Evolutionary conservation across 2,329 filamentous ascomycete genomes (phyloP).

Genomic region (Cladosporium halotolerans): DNA sequence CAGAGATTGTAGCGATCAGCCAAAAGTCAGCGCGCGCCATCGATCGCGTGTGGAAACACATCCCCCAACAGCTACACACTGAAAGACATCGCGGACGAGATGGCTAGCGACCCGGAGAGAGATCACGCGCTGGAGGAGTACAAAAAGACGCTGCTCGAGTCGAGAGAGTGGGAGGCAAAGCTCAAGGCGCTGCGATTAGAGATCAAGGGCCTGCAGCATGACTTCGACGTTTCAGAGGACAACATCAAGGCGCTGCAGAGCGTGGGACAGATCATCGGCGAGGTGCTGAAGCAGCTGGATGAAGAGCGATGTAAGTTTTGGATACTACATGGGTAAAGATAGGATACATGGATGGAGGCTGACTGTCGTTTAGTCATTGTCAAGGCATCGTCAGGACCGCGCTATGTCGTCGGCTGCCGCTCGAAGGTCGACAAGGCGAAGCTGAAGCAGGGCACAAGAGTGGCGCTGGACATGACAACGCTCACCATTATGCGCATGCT

Average conservation of each 20-base stretch:
- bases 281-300: constrained; percentile 97
- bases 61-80: not conserved
- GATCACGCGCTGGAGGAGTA: constrained; percentile 47
- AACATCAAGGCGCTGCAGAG: constrained; percentile 99
- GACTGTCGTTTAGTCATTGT: constrained; percentile 67
- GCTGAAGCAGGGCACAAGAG: constrained; percentile 95
- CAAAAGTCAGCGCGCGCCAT: too few species aligned
- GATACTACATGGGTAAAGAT: not conserved
- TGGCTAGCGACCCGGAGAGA: constrained; percentile 42
- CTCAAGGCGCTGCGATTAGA: constrained; percentile 89
- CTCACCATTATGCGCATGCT: constrained; percentile 99
- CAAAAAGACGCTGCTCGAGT: constrained; percentile 64
- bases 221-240: constrained; percentile 95
- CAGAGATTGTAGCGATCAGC: too few species aligned
- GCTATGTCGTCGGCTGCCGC: constrained; percentile 96
- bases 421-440: constrained; percentile 97
- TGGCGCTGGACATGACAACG: constrained; percentile 98
- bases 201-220: constrained; percentile 90
- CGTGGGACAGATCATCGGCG: constrained; percentile 97
- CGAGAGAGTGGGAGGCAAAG: constrained; percentile 97
- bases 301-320: constrained; percentile 83
- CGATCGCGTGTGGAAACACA: too few species aligned
- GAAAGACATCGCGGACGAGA: constrained; percentile 8
- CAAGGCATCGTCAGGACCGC: constrained; percentile 91
- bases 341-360: not conserved